These are phyloP conservation scores for Candida palmyrensis DNA, from an alignment of 805 yeast species.

Conservation along the genomic window DNA sequence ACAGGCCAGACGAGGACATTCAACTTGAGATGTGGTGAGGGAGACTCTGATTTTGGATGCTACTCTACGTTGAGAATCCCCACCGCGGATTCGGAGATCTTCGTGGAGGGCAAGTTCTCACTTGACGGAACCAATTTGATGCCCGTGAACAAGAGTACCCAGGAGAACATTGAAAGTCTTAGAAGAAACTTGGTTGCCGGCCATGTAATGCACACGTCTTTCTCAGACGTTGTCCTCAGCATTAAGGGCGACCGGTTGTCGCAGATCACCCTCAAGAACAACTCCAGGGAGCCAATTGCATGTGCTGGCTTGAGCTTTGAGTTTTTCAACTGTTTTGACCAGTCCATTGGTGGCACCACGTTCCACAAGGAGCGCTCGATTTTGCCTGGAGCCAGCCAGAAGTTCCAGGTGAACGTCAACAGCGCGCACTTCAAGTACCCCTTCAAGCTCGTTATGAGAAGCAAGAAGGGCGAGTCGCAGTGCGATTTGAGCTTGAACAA, in stretches of 20 bases:
- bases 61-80: slow-evolving; percentile 14
- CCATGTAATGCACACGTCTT: too few species aligned
- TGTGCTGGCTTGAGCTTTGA: slow-evolving; percentile 26
- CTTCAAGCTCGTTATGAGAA: slow-evolving; percentile 22
- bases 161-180: too few species aligned
- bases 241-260: slow-evolving; percentile 29
- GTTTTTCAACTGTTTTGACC: slow-evolving; percentile 24
- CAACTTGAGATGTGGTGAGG: slow-evolving; percentile 14
- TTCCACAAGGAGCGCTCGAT: slow-evolving; percentile 29
- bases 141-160: too few species aligned
- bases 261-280: slow-evolving; percentile 27
- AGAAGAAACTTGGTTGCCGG: too few species aligned
- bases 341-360: slow-evolving; percentile 19
- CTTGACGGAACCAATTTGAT: slow-evolving; percentile 1
- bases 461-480: slow-evolving; percentile 12
- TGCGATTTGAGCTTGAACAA: slow-evolving; percentile 18
- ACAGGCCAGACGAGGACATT: slow-evolving; percentile 13
- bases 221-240: too few species aligned
- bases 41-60: not conserved
- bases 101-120: slow-evolving; percentile 12
- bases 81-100: slow-evolving; percentile 6
- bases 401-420: slow-evolving; percentile 28
- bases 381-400: slow-evolving; percentile 22
- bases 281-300: slow-evolving; percentile 18
- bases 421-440: slow-evolving; percentile 30